Evolutionary conservation across 305 asterid species (phyloP).

Genomic region (Rubia peregrina): DNA sequence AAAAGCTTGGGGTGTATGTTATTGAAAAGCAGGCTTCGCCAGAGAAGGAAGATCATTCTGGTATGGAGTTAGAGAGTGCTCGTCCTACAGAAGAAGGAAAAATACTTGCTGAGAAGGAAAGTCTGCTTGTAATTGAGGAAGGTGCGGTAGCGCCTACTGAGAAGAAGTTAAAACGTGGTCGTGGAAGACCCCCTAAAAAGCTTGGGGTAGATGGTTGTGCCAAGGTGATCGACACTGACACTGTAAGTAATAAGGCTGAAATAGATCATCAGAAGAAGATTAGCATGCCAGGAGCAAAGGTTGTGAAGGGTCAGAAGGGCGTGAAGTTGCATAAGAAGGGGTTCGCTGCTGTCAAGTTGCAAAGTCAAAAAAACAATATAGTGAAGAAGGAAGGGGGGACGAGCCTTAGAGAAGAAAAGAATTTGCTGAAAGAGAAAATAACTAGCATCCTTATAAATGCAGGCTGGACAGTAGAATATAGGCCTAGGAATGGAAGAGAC

Average conservation of each 20-base stretch:
- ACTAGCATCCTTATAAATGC: slow-evolving; percentile 53
- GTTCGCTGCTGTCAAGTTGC: background rate
- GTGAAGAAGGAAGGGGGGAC: slow-evolving; percentile 24
- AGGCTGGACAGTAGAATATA: slow-evolving; percentile 78
- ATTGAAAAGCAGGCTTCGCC: slow-evolving; percentile 16
- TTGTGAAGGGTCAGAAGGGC: slow-evolving; percentile 18
- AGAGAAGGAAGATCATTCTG: slow-evolving; percentile 4
- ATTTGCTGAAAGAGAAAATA: slow-evolving; percentile 65
- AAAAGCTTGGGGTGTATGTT: slow-evolving; percentile 15
- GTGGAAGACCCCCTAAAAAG: slow-evolving; percentile 36
- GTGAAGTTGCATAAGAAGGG: slow-evolving; percentile 11
- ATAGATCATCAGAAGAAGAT: slow-evolving; percentile 7
- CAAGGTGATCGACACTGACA: slow-evolving; percentile 5
- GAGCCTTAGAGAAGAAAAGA: slow-evolving; percentile 63
- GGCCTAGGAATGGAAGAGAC: slow-evolving; percentile 54
- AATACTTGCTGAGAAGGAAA: slow-evolving; percentile 8
- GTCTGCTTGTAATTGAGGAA: slow-evolving; percentile 14
- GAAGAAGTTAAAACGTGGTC: slow-evolving; percentile 24
- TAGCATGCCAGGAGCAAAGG: slow-evolving; percentile 15
- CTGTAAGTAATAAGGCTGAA: slow-evolving; percentile 14
- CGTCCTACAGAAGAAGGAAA: background rate
- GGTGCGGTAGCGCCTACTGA: slow-evolving; percentile 5
- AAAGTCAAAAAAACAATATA: slow-evolving; percentile 3
- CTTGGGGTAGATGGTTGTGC: slow-evolving; percentile 15
- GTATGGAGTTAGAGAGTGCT: too few relatives aligned